Percentiles rank a stretch among this genome's conserved stretches.
Evolutionary conservation across 2,329 filamentous ascomycete genomes (phyloP).

Genomic region (Aspergillus arachidicola): DNA sequence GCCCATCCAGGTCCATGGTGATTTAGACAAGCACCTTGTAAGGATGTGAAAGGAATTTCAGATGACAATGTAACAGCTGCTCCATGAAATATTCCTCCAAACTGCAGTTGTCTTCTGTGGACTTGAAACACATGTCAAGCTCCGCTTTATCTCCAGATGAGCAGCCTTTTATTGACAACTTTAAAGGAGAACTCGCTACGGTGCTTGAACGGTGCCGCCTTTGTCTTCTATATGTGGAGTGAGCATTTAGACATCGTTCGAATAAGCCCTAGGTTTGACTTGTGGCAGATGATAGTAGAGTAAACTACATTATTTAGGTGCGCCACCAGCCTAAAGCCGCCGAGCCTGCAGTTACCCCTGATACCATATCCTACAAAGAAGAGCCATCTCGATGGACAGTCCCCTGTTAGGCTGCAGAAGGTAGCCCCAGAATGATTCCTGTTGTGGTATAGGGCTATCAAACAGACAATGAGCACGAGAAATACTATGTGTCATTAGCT

Average conservation of each 20-base stretch:
- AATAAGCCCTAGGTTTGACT: not conserved
- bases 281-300: not conserved
- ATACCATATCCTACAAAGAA: not conserved
- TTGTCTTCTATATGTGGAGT: not conserved
- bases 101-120: too few relatives aligned
- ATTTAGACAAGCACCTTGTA: too few relatives aligned
- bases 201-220: not conserved
- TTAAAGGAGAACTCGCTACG: too few relatives aligned
- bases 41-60: too few relatives aligned
- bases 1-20: slow-evolving; percentile 7
- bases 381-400: not conserved
- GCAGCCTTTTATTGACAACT: not conserved
- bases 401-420: not conserved
- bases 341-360: not conserved
- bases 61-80: too few relatives aligned
- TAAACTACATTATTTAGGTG: not conserved
- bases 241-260: not conserved
- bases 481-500: not conserved
- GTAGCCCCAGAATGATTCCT: not conserved
- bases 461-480: not conserved
- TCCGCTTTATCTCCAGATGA: not conserved
- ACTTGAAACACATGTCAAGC: too few relatives aligned
- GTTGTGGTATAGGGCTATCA: not conserved
- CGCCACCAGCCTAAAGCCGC: not conserved
- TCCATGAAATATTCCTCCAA: too few relatives aligned